Evolutionary conservation across 177 flowering plant species (phyloP), one percentile per base, ranked within the genome.

Genomic region (Vitis hybrid): DNA sequence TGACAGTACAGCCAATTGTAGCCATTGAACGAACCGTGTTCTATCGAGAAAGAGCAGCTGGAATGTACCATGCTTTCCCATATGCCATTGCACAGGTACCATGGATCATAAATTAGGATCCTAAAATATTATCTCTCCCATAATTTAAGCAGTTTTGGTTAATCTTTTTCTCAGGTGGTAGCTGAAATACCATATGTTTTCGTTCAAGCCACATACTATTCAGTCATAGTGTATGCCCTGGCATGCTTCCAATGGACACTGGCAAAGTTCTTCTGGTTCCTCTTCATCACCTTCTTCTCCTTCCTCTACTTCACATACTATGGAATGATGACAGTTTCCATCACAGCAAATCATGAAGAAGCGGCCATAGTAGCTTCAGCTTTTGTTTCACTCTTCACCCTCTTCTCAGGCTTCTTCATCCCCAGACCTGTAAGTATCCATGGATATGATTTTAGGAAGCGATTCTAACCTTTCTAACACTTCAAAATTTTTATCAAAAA

Each of bases 261-360:
- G 6, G 75, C 70, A 3, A 93, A 93, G 76, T 91, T 93, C 84
- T 83, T 87, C 67, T 91, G 95, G 96, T 93, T 93, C 84, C 90
- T 84, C 88, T 90, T 84, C 71, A 62, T 91, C 78, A 76, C 71
- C 68, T 90, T 87, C 84, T 89, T 91, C 83, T 78, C 98, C 59
- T 86, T 91, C 80, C 89, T 90, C 50, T 93, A 90, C 84, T 93
- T 91, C 83, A 91, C 97, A 11, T 93, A 87, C 82, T 93, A 90
- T 11, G 98, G 98, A 22, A 93, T 93, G 98, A 84, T 93, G 97
- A 84, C 93, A 1, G 93, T 92, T 33, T 77, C 93, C 65, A 72
- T 92, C 77, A 89, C 92, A 24, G 93, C 95, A 38, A 92, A 86
- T 73, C 89, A 82, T 66, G 88, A 90, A 77, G 80, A 87, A 49